Evolutionary conservation across 2,329 filamentous ascomycete genomes (phyloP).

Genomic region (Fusarium secorum): DNA sequence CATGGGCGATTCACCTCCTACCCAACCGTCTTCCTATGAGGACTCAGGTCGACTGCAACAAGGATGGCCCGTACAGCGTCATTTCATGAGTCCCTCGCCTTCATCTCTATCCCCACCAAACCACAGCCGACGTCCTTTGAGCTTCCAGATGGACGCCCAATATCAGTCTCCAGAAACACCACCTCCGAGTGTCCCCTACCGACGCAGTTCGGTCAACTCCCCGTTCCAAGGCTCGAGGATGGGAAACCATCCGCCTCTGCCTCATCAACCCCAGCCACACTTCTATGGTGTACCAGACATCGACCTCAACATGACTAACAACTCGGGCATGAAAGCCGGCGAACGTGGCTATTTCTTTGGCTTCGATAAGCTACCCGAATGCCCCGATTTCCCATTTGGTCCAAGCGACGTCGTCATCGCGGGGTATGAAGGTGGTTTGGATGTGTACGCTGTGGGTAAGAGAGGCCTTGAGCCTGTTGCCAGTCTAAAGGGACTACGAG

Average conservation of each 20-base stretch:
- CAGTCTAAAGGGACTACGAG: constrained; percentile 77
- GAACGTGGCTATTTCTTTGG: constrained; percentile 80
- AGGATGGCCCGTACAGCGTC: constrained; percentile 56
- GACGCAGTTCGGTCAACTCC: constrained; percentile 61
- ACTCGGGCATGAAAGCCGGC: constrained; percentile 66
- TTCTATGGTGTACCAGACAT: constrained; percentile 80
- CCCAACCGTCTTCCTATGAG: constrained; percentile 61
- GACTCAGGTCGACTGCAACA: constrained; percentile 55
- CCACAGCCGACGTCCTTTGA: constrained; percentile 56
- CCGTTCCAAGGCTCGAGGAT: constrained; percentile 56
- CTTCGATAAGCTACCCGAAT: constrained; percentile 74
- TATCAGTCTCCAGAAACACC: constrained; percentile 53
- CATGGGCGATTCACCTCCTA: constrained; percentile 61
- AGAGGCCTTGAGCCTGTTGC: constrained; percentile 74
- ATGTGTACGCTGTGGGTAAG: constrained; percentile 77
- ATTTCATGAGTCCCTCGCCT: constrained; percentile 54
- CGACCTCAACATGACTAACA: constrained; percentile 70
- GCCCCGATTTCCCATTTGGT: constrained; percentile 48
- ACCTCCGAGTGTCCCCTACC: constrained; percentile 47
- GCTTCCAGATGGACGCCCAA: constrained; percentile 61
- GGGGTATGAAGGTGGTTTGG: constrained; percentile 81
- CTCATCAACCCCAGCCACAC: constrained; percentile 78
- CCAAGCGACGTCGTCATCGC: constrained; percentile 74
- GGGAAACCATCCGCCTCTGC: constrained; percentile 67
- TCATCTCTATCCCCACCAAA: constrained; percentile 53